Base-by-base conservation (phyloP, 202 grass and related monocot species). In the Setaria viridis region DNA sequence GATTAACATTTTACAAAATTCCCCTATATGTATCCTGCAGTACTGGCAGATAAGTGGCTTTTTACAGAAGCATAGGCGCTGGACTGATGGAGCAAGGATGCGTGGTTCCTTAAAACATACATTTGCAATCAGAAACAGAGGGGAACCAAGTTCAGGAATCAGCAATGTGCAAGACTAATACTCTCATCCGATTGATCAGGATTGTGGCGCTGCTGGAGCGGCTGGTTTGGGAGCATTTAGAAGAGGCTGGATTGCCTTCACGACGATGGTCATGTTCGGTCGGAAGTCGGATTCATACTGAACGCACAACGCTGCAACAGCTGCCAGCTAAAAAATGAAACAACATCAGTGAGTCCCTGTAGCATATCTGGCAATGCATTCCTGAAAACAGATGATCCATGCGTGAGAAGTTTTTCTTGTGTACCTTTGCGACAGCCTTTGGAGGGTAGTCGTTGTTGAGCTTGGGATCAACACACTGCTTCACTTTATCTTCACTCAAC, bases 401-500 rank as follows among this genome's bases (percentile, higher is more conserved):
- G 62, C 12, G 0, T 2, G 0, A 12, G 25, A 49, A 6, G 7
- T 78, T 12, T 8, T 32, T 32, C 13, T 47, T 62, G 4, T 15
- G 20, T 84, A 96, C 95, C 95, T 97, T 94, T 8, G 95, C 92
- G 7, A 94, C 95, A 45, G 95, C 95, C 66, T 94, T 93, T 4
- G 92, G 95, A 84, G 95, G 95, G 78, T 95, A 95, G 3, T 95
- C 90, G 4, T 71, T 91, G 72, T 93, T 88, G 50, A 97, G 87
- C 79, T 94, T 97, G 6, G 92, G 92, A 91, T 97, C 95, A 50
- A 97, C 92, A 55, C 95, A 97, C 35, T 97, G 95, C 62, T 97
- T 97, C n/a, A 97, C 95, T 81, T 97, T 97, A 47, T 97, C 92
- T 88, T 97, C 95, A 33, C 95, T 94, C 81, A 97, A 90, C 84